These are phyloP conservation scores for Xylaria longipes DNA, from an alignment of 495 filamentous ascomycete genomes.

Conservation along the genomic window DNA sequence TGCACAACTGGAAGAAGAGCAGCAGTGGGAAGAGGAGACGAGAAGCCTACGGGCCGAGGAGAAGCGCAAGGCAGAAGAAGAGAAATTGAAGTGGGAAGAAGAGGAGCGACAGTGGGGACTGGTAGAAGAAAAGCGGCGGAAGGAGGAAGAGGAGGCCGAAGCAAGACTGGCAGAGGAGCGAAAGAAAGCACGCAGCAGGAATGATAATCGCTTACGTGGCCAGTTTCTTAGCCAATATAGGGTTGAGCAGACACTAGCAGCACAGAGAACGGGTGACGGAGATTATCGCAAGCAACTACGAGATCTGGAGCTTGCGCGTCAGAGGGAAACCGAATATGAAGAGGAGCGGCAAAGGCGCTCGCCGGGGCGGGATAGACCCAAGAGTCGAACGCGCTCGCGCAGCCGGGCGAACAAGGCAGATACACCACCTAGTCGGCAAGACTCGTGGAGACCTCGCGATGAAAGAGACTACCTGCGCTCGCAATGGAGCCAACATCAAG, in stretches of 20 bases:
- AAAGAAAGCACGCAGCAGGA: constrained; percentile 62
- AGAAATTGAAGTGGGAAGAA: constrained; percentile 82
- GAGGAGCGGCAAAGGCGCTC: constrained; percentile 72
- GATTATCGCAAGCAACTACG: constrained; percentile 74
- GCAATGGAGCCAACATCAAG: constrained; percentile 68
- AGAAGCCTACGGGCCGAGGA: constrained; percentile 71
- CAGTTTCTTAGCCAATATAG: constrained; percentile 90
- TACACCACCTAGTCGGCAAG: constrained; percentile 62
- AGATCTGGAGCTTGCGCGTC: constrained; percentile 83
- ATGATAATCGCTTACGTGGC: constrained; percentile 73
- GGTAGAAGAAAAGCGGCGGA: constrained; percentile 76
- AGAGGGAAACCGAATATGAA: constrained; percentile 86
- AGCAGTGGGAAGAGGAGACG: constrained; percentile 81
- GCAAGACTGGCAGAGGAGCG: constrained; percentile 70
- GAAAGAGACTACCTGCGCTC: constrained; percentile 76
- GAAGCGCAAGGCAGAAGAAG: constrained; percentile 69
- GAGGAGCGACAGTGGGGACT: constrained; percentile 82
- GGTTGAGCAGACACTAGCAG: constrained; percentile 56
- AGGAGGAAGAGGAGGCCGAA: constrained; percentile 77
- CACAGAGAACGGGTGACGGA: constrained; percentile 40
- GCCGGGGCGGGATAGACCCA: constrained; percentile 29
- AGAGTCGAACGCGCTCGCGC: constrained; percentile 43
- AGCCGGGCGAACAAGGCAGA: constrained; percentile 52
- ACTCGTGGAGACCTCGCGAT: constrained; percentile 71
- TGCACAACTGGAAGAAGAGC: constrained; percentile 71